Evolutionary conservation across 2,329 filamentous ascomycete genomes (phyloP), one percentile per base, ranked within the genome.

Genomic region (Fulvia fulva): DNA sequence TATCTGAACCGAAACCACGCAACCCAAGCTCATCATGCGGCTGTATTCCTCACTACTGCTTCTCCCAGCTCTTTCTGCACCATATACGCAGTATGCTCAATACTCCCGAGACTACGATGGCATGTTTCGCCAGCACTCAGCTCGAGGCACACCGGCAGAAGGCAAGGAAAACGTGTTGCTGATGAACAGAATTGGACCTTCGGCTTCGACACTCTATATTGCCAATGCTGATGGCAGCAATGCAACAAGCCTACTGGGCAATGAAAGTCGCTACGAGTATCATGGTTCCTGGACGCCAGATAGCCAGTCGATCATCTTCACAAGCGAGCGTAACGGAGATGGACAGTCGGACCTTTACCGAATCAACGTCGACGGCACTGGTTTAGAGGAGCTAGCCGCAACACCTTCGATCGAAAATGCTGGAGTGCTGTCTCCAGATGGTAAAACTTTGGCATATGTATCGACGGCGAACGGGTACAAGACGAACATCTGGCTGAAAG

Each of bases 261-360:
- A 58, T 28, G 44, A 58, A 11, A 53, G 56, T 14, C 14, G 30
- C 2, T 50, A 37, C 19, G 59, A 58, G 26, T 58, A 56, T n/a
- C 59, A 58, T 26, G 59, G 49, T 14, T 19, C 41, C 2, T 61
- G 55, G n/a, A 58, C 59, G 22, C 21, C 37, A 19, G 53, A 61
- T 34, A 56, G 59, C 4, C 21, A 58, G 51, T 61, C 52, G 46
- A 41, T 61, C 16, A 58, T 52, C 8, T 61, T 61, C 50, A 61
- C 59, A 7, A 53, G 44, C 25, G 59, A 61, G 23, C 55, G 59
- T 22, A n/a, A 54, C 49, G 55, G 58, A 43, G 53, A 58, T 26
- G 56, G 57, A 50, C 51, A 62, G 12, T 56, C 60, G 14, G 57
- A 62, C 26, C 30, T 62, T 2, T 62, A 54, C 30, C 53, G 60